Base-by-base conservation (phyloP, 805 yeast genomes). In the Cyberlindnera meyerae region DNA sequence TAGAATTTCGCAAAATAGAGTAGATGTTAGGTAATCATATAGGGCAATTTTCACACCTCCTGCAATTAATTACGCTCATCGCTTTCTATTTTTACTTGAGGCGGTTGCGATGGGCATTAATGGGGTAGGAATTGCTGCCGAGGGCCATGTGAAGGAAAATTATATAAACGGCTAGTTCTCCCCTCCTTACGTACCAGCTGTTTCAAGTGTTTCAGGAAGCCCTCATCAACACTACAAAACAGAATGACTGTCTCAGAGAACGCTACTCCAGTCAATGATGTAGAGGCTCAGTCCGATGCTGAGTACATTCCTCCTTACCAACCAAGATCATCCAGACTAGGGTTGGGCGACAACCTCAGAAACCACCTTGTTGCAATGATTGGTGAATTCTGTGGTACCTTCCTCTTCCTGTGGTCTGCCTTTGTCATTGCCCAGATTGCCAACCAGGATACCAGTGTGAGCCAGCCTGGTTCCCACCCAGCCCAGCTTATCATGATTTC, bases 361-460 rank as follows among this genome's bases (percentile, higher is more conserved):
- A 79, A 81, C 64, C 85, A 81, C 51, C 48, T 73, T 32, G 66
- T 82, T 51, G 89, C 87, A n/a, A 68, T 71, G 24, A 61, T 74
- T 41, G 93, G 88, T 60, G 96, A 86, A 63, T 83, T 86, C 60
- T 72, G 77, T 52, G 96, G 96, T 52, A 86, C 96, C 25, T 86
- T 83, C 57, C 69, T 82, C 59, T 86, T 86, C 65, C 66, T 87
- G 46, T 82, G 87, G 82, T 70, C 78, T 43, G 95, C 95, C 5
- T 83, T 73, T 48, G 71, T 82, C 36, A 84, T 85, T 68, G 94
- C 93, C 26, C 87, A 82, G 60, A 77, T 78, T 56, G 95, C 95
- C 45, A 86, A 80, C 64, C 73, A 70, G 47, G 78, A 70, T 48
- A 64, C 69, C 12, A 45, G 51, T 20, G 49, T 58, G 34, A 36